These are phyloP conservation scores for Aspergillus ochraceoroseus DNA, from an alignment of 2,329 filamentous ascomycete species.

Conservation along the genomic window DNA sequence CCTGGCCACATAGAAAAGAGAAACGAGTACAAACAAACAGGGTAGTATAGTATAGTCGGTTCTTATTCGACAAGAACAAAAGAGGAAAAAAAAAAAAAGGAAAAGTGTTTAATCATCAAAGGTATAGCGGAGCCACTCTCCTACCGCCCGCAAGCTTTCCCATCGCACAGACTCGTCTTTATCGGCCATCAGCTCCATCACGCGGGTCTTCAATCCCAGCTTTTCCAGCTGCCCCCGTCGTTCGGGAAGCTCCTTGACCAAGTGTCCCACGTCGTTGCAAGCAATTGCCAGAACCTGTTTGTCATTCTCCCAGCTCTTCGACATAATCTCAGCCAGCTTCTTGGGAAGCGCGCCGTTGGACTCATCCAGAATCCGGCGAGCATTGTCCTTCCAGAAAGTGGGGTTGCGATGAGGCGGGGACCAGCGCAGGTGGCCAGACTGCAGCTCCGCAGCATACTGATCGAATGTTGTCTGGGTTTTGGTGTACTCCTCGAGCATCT, in stretches of 20 bases:
- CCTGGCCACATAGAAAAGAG: conserved; percentile 4
- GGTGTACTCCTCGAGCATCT: conserved; percentile 80
- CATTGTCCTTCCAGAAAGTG: conserved; percentile 88
- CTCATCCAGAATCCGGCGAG: conserved; percentile 76
- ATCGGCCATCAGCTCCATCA: conserved; percentile 93
- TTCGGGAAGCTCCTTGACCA: conserved; percentile 87
- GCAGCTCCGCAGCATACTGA: conserved; percentile 72
- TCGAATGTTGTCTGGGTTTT: conserved; percentile 64
- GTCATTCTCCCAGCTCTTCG: conserved; percentile 77
- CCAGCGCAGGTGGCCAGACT: conserved; percentile 84
- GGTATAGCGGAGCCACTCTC: conserved; percentile 69
- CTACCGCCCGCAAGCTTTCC: conserved; percentile 84
- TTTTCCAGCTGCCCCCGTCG: conserved; percentile 74
- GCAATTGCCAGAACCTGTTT: conserved; percentile 83
- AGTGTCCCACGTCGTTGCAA: conserved; percentile 82
- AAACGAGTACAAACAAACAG: not conserved
- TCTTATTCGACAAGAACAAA: conserved; percentile 6
- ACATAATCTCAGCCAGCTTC: conserved; percentile 79
- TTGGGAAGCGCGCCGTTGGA: conserved; percentile 73
- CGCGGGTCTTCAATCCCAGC: conserved; percentile 73
- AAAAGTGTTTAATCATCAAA: conserved; percentile 48
- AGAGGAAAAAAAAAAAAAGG: conserved; percentile 10
- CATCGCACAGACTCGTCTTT: conserved; percentile 82
- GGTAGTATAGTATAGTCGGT: conserved; percentile 5
- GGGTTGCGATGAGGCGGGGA: conserved; percentile 83